Conservation (phyloP, 2,329 filamentous ascomycete species). For the Stagonosporopsis rhizophila region DNA sequence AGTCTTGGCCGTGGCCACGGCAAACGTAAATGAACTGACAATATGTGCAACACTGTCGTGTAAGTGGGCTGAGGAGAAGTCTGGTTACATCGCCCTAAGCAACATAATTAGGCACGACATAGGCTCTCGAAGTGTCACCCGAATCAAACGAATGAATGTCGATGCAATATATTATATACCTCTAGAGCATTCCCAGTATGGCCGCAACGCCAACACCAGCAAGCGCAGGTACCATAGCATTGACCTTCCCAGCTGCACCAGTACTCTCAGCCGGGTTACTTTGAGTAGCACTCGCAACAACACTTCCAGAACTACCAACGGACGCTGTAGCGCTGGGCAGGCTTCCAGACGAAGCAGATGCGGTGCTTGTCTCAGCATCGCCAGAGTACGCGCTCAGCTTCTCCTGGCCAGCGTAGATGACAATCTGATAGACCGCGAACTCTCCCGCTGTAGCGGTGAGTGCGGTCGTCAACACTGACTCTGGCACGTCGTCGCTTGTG, state of each 20-base stretch:
- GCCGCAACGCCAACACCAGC: constrained; percentile 4
- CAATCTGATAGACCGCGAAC: constrained; percentile 10
- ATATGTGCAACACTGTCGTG: no score
- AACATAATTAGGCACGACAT: no score
- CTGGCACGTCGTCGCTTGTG: constrained; percentile 8
- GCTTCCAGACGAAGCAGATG: neutral
- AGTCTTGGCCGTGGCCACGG: no score
- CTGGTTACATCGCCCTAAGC: no score
- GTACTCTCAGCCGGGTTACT: constrained; percentile 1
- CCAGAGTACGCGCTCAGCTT: constrained; percentile 10
- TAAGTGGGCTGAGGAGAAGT: no score
- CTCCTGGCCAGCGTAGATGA: constrained; percentile 13
- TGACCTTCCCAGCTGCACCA: constrained; percentile 7
- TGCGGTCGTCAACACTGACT: neutral
- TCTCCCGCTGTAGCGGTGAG: neutral
- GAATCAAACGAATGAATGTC: neutral
- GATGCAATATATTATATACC: neutral
- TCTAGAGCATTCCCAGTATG: constrained; percentile 4
- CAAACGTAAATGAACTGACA: no score
- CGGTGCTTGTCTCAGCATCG: neutral
- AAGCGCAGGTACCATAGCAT: constrained; percentile 1
- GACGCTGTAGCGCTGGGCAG: neutral
- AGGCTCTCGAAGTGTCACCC: no score
- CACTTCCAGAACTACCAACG: neutral
- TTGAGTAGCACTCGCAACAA: neutral